Percentiles rank a stretch among this genome's conserved stretches.
Conservation (phyloP, 495 filamentous ascomycete genomes). For the Podospora comata region DNA sequence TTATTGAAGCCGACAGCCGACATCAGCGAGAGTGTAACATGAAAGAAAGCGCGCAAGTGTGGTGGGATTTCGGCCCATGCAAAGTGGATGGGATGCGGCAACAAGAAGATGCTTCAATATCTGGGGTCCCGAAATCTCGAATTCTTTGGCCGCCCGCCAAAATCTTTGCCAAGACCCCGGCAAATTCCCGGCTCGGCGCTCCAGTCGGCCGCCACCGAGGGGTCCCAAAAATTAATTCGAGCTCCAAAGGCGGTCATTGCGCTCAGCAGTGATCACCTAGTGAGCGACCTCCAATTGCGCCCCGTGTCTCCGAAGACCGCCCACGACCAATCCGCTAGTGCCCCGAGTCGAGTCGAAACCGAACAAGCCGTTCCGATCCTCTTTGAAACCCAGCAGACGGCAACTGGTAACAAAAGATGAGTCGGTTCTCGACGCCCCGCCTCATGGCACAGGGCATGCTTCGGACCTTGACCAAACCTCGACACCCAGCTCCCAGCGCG, state of each 20-base stretch:
- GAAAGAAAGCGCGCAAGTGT: constrained; percentile 18
- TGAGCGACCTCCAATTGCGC: not conserved
- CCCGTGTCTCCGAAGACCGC: not conserved
- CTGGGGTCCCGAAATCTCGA: constrained; percentile 8
- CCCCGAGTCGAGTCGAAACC: constrained; percentile 5
- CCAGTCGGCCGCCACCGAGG: constrained; percentile 5
- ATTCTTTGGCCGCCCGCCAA: constrained; percentile 23
- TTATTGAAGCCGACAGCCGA: constrained; percentile 10
- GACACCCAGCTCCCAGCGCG: constrained; percentile 22
- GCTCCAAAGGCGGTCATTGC: constrained; percentile 8
- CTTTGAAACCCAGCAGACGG: constrained; percentile 5
- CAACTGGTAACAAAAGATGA: constrained; percentile 37
- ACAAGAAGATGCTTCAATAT: constrained; percentile 7
- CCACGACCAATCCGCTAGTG: not conserved
- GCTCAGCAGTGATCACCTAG: not conserved
- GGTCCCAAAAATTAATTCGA: not conserved
- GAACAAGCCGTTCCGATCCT: constrained; percentile 5
- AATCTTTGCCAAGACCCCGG: constrained; percentile 26
- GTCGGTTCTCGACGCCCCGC: constrained; percentile 40
- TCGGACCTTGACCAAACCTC: constrained; percentile 28
- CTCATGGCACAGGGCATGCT: constrained; percentile 44
- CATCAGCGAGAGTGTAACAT: constrained; percentile 4
- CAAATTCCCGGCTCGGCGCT: constrained; percentile 25
- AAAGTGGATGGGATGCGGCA: constrained; percentile 9
- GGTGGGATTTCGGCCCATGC: constrained; percentile 4